These are phyloP conservation scores for Nitzschia sp. DNA, from an alignment of 108 stramenopile genomes.

Conservation along the genomic window DNA sequence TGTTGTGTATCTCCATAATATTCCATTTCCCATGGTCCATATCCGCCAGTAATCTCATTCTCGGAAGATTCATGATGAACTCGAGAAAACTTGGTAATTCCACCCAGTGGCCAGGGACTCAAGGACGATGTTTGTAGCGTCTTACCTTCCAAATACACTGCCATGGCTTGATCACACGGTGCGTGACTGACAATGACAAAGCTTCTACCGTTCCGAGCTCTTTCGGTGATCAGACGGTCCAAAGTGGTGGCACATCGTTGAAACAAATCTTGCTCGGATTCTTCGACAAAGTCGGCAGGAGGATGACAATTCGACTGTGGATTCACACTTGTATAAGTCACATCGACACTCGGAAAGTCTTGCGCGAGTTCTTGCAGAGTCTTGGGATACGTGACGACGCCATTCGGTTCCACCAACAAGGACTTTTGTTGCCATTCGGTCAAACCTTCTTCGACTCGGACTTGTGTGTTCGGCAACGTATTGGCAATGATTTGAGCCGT, in stretches of 20 bases:
- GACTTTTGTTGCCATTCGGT: conserved; percentile 77
- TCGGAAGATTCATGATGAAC: background rate
- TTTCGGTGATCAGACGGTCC: conserved; percentile 38
- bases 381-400: conserved; percentile 49
- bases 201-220: conserved; percentile 31
- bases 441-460: conserved; percentile 65
- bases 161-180: conserved; percentile 68
- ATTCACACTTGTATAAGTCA: conserved; percentile 52
- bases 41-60: conserved; percentile 13
- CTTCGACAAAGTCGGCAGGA: conserved; percentile 31
- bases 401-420: conserved; percentile 60
- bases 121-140: conserved; percentile 34
- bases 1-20: conserved; percentile 64
- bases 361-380: conserved; percentile 42
- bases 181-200: conserved; percentile 74
- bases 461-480: conserved; percentile 15
- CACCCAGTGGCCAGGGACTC: conserved; percentile 68
- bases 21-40: conserved; percentile 57
- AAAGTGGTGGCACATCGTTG: conserved; percentile 52
- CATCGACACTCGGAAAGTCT: conserved; percentile 46
- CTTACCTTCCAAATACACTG: conserved; percentile 51
- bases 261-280: conserved; percentile 61
- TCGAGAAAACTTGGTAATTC: conserved; percentile 65
- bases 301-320: conserved; percentile 14
- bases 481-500: conserved; percentile 68